phyloP scores from a whole-genome alignment of 441 rosid genomes.

The Aquilaria agallochum region DNA sequence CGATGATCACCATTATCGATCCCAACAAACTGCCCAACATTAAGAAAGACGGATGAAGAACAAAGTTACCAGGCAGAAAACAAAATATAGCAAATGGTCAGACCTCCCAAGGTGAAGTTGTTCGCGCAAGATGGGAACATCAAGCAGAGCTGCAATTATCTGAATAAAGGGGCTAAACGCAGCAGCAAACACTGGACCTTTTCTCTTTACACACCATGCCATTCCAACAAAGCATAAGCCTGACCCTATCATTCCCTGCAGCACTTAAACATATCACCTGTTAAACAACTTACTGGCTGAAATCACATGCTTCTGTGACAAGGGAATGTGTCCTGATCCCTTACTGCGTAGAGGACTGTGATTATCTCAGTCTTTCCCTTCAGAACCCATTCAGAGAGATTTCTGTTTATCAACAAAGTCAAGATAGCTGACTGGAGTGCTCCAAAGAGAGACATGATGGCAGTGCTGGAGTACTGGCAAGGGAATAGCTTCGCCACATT shows the following conservation, averaged over 20 bases:
- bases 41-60: not conserved
- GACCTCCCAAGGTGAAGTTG: conserved; percentile 63
- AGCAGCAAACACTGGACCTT: conserved; percentile 66
- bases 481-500: conserved; percentile 44
- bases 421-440: conserved; percentile 53
- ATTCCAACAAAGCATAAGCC: conserved; percentile 59
- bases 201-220: conserved; percentile 72
- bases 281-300: not conserved
- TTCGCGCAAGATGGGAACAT: conserved; percentile 50
- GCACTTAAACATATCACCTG: not conserved
- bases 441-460: conserved; percentile 50
- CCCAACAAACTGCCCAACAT: conserved; percentile 47
- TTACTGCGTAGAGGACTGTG: conserved; percentile 45
- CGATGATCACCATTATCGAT: conserved; percentile 49
- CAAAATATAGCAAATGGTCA: not conserved
- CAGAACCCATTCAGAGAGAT: conserved; percentile 39
- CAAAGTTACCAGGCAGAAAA: not conserved
- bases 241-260: conserved; percentile 58
- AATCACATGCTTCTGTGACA: not conserved
- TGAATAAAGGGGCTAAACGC: conserved; percentile 64
- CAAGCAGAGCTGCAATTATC: conserved; percentile 54
- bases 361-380: conserved; percentile 44
- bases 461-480: conserved; percentile 54
- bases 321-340: conserved; percentile 1
- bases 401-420: conserved; percentile 27